These are phyloP conservation scores for Dactylellina cionopaga DNA, from an alignment of 2,329 filamentous ascomycete genomes.

Conservation along the genomic window DNA sequence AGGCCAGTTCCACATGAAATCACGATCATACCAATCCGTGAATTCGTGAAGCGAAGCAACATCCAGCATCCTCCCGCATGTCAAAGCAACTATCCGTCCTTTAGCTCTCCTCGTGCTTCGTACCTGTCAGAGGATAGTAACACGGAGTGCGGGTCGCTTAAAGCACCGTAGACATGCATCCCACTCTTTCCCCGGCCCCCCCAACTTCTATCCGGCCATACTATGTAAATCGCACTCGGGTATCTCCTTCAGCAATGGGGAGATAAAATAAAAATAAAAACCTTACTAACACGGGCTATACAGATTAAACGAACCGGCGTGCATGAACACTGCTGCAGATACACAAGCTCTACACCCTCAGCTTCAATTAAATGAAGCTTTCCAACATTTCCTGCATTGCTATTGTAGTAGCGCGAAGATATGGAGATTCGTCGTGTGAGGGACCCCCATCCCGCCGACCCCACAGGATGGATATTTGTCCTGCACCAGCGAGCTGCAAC, in stretches of 20 bases:
- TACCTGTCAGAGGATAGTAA: slow-evolving; percentile 28
- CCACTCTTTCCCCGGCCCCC: slow-evolving; percentile 17
- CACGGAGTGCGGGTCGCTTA: slow-evolving; percentile 19
- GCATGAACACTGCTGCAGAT: slow-evolving; percentile 20
- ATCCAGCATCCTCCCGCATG: neutral
- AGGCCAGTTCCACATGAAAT: neutral
- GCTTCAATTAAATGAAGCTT: neutral
- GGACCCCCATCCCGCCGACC: slow-evolving; percentile 20
- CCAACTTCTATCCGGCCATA: neutral
- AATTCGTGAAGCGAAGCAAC: neutral
- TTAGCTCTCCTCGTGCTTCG: neutral
- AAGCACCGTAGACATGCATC: slow-evolving; percentile 10
- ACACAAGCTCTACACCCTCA: slow-evolving; percentile 27
- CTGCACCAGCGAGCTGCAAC: slow-evolving; percentile 12
- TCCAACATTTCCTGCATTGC: slow-evolving; percentile 12
- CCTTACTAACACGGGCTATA: slow-evolving; percentile 16
- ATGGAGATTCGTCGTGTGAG: slow-evolving; percentile 19
- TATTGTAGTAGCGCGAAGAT: too few relatives aligned
- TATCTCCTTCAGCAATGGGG: slow-evolving; percentile 28
- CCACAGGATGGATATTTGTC: slow-evolving; percentile 13
- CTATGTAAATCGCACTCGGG: slow-evolving; percentile 27
- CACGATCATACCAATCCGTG: neutral
- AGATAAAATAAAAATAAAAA: slow-evolving; percentile 21
- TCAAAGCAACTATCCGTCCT: slow-evolving; percentile 7
- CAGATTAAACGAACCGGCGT: slow-evolving; percentile 10